These are phyloP conservation scores for Dichotomocladium elegans DNA, from an alignment of 371 early-diverging fungal genomes.

Conservation along the genomic window DNA sequence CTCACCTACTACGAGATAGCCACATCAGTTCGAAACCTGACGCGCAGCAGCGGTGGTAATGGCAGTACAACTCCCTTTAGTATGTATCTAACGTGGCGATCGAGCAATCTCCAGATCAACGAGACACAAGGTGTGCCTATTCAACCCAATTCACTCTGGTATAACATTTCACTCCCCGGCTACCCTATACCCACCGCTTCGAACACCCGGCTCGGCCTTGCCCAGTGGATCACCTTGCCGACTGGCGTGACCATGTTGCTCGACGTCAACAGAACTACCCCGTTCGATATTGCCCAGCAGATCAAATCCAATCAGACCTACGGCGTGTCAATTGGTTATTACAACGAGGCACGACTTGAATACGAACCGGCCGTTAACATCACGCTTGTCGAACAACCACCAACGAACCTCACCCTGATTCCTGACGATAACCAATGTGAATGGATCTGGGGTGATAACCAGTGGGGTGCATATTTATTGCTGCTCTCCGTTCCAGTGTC, in stretches of 20 bases:
- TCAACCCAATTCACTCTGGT: slow-evolving; percentile 38
- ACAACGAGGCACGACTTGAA: slow-evolving; percentile 39
- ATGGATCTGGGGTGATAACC: slow-evolving; percentile 28
- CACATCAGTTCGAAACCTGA: slow-evolving; percentile 19
- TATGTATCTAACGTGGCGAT: slow-evolving; percentile 25
- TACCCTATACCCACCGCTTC: slow-evolving; percentile 18
- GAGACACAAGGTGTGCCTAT: slow-evolving; percentile 31
- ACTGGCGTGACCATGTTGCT: slow-evolving; percentile 1
- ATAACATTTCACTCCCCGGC: slow-evolving; percentile 26
- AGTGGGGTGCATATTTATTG: slow-evolving; percentile 10
- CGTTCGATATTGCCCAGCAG: slow-evolving; percentile 24
- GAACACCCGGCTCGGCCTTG: slow-evolving; percentile 20
- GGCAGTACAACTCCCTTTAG: slow-evolving; percentile 9
- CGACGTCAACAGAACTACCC: slow-evolving; percentile 45
- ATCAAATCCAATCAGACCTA: slow-evolving; percentile 44
- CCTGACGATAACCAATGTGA: slow-evolving; percentile 3
- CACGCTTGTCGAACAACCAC: slow-evolving; percentile 9
- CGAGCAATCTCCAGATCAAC: slow-evolving; percentile 39
- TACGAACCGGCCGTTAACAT: slow-evolving; percentile 31
- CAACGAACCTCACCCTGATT: slow-evolving; percentile 1
- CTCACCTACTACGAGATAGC: slow-evolving; percentile 27
- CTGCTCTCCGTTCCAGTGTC: slow-evolving; percentile 20
- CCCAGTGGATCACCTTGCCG: slow-evolving; percentile 18
- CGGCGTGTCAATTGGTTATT: slow-evolving; percentile 38
- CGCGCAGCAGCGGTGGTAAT: slow-evolving; percentile 13